Conservation (phyloP, 805 yeast species). For the Candida anglica region DNA sequence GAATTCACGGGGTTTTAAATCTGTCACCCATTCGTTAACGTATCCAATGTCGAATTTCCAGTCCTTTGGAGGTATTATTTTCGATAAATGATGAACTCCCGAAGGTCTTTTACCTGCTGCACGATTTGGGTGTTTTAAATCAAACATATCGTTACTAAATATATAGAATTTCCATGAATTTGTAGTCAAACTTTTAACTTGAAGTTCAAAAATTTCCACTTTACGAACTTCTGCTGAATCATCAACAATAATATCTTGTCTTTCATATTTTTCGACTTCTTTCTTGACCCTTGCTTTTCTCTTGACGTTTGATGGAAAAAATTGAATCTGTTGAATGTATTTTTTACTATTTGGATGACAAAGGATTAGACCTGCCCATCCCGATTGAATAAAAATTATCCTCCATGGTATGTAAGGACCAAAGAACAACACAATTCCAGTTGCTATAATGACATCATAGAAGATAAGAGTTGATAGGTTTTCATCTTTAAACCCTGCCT, state of each 20-base stretch:
- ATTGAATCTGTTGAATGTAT: slow-evolving; percentile 13
- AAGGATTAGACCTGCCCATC: slow-evolving; percentile 51
- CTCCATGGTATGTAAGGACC: slow-evolving; percentile 64
- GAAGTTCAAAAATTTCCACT: slow-evolving; percentile 80
- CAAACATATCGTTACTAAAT: slow-evolving; percentile 56
- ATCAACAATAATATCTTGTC: slow-evolving; percentile 61
- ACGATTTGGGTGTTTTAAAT: slow-evolving; percentile 38
- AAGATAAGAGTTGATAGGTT: slow-evolving; percentile 58
- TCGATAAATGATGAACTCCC: slow-evolving; percentile 53
- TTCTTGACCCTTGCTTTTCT: slow-evolving; percentile 22
- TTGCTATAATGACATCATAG: slow-evolving; percentile 26
- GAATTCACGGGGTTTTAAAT: slow-evolving; percentile 51
- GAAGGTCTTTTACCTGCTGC: slow-evolving; percentile 53
- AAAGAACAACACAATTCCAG: slow-evolving; percentile 38
- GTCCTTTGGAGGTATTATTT: slow-evolving; percentile 61
- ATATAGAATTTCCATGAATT: slow-evolving; percentile 59
- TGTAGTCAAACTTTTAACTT: slow-evolving; percentile 57
- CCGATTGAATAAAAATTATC: slow-evolving; percentile 46
- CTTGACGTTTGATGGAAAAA: slow-evolving; percentile 9
- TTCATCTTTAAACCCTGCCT: slow-evolving; percentile 72
- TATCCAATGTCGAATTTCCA: slow-evolving; percentile 64
- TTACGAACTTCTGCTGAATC: slow-evolving; percentile 54
- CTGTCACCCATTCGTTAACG: slow-evolving; percentile 63
- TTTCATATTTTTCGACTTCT: slow-evolving; percentile 30
- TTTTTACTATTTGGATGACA: slow-evolving; percentile 59